Evolutionary conservation across 2,329 filamentous ascomycete genomes (phyloP).

Genomic region (Penicillium sp.): DNA sequence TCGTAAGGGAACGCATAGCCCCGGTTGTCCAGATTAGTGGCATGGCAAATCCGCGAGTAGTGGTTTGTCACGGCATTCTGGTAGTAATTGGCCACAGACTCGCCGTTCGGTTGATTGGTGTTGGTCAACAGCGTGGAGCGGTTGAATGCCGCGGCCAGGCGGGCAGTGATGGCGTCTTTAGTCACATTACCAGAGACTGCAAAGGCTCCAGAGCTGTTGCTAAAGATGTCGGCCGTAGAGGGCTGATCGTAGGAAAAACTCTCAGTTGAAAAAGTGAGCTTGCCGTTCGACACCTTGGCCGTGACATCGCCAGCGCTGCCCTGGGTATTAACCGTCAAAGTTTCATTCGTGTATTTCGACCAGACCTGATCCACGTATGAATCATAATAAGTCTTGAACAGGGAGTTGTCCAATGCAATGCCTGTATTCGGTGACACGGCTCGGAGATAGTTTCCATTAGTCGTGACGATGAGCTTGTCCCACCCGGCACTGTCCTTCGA

Average conservation of each 20-base stretch:
- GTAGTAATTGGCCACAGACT: slow-evolving; percentile 59
- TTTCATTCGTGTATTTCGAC: slow-evolving; percentile 49
- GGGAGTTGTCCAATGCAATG: slow-evolving; percentile 46
- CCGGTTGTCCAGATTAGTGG: slow-evolving; percentile 59
- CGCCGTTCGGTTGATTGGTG: slow-evolving; percentile 57
- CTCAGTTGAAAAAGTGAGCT: slow-evolving; percentile 51
- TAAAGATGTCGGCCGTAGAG: slow-evolving; percentile 65
- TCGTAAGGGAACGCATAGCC: slow-evolving; percentile 76
- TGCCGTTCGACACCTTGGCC: slow-evolving; percentile 51
- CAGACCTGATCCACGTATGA: slow-evolving; percentile 58
- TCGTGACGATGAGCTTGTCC: slow-evolving; percentile 61
- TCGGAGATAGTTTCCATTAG: slow-evolving; percentile 45
- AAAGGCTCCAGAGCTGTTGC: slow-evolving; percentile 67
- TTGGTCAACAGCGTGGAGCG: slow-evolving; percentile 66
- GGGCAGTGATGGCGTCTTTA: slow-evolving; percentile 68
- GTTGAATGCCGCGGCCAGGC: slow-evolving; percentile 77
- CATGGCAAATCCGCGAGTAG: slow-evolving; percentile 68
- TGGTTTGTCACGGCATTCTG: slow-evolving; percentile 63
- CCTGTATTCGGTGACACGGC: slow-evolving; percentile 50
- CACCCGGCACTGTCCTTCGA: slow-evolving; percentile 61
- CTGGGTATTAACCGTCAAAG: slow-evolving; percentile 67
- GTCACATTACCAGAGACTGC: slow-evolving; percentile 48
- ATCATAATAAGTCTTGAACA: slow-evolving; percentile 58
- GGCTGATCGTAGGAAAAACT: slow-evolving; percentile 60
- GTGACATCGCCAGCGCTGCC: slow-evolving; percentile 58